phyloP scores from a whole-genome alignment of 257 asterid genomes.

The Thymus mandschuricus region DNA sequence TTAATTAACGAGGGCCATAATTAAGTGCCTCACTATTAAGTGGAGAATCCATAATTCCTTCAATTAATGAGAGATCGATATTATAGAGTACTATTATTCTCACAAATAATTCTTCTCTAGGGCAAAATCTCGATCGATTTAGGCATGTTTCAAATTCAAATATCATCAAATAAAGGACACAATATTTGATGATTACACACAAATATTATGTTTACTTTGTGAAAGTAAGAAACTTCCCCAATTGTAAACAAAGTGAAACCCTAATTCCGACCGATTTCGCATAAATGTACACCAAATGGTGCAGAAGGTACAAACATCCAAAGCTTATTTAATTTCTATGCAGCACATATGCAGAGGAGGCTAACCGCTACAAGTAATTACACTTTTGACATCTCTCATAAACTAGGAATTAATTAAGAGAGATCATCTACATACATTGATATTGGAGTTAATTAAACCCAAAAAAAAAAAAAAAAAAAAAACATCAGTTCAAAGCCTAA shows the following conservation, averaged over 20 bases:
- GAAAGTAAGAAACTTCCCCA: no score
- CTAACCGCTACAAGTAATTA: constrained; percentile 32
- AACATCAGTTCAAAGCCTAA: constrained; percentile 24
- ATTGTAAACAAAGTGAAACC: constrained; percentile 29
- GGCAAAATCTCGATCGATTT: background rate
- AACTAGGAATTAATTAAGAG: constrained; percentile 25
- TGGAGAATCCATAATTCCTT: no score
- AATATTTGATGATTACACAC: no score
- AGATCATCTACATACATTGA: constrained; percentile 25
- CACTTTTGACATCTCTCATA: constrained; percentile 31
- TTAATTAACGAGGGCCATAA: background rate
- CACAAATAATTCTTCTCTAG: background rate
- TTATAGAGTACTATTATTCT: background rate
- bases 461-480: background rate
- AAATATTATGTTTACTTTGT: no score
- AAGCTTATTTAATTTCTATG: constrained; percentile 34
- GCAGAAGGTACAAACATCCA: constrained; percentile 33
- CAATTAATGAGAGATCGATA: background rate
- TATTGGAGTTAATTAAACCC: background rate
- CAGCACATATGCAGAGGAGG: constrained; percentile 24
- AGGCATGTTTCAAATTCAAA: no score
- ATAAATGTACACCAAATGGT: constrained; percentile 30
- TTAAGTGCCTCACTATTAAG: background rate
- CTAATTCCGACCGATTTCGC: constrained; percentile 32
- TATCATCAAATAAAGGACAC: no score